Conservation (phyloP, 345 rosid genomes). For the Dimocarpus longan region DNA sequence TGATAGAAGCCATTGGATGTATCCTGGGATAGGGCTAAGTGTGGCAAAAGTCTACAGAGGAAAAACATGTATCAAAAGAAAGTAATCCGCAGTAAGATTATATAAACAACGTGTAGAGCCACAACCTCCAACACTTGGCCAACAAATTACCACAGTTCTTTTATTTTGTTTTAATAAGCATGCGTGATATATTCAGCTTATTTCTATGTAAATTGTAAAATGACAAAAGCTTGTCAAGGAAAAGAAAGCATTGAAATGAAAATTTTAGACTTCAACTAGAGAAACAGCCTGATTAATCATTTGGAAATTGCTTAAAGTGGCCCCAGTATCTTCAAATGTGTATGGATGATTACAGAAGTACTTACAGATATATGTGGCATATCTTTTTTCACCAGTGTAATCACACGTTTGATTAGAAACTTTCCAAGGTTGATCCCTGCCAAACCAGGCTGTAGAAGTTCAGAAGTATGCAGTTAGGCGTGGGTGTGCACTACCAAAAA, state of each 20-base stretch:
- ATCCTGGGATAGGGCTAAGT: constrained; percentile 93
- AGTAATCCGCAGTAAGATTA: constrained; percentile 14
- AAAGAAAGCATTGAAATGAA: background rate
- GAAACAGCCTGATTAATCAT: background rate
- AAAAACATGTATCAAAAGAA: constrained; percentile 17
- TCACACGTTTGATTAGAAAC: constrained; percentile 91
- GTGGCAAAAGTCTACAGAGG: constrained; percentile 77
- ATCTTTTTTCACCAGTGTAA: constrained; percentile 79
- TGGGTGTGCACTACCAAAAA: background rate
- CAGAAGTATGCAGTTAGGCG: constrained; percentile 26
- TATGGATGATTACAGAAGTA: constrained; percentile 21
- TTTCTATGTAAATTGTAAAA: background rate
- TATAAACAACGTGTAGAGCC: background rate
- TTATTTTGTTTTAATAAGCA: constrained; percentile 2
- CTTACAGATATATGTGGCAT: constrained; percentile 91
- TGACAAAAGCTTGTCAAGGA: background rate
- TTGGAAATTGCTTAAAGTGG: background rate
- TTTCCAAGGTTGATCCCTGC: constrained; percentile 96
- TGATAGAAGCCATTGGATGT: constrained; percentile 80
- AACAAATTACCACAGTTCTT: background rate
- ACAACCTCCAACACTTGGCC: background rate
- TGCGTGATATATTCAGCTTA: background rate
- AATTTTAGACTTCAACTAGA: constrained; percentile 7
- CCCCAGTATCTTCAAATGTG: background rate
- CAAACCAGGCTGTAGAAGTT: constrained; percentile 83